Evolutionary conservation across 2,329 filamentous ascomycete species (phyloP), one percentile per base, ranked within the genome.

Genomic region (Cercospora janseana): DNA sequence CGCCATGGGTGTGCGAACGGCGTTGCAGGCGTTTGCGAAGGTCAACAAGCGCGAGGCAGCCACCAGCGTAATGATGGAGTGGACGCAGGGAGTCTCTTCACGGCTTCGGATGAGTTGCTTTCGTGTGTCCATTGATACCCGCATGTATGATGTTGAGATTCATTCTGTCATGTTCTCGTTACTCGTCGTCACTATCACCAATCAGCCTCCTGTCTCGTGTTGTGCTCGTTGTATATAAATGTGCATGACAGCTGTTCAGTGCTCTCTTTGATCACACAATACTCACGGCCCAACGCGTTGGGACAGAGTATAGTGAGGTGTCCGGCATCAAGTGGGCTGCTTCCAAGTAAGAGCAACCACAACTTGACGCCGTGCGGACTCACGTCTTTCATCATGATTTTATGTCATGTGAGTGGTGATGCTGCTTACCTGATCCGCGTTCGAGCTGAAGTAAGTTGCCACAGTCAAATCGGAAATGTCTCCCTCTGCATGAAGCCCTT

Each of bases 181-280:
- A 15, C 32, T 6, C n/a, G 27, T n/a, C 12, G n/a, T 28, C 32
- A 2, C 8, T 27, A 1, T 0, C 8, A 5, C 12, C 12, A 44
- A 20, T 44, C 16, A 44, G 41, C 41, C 32, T 43, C 27, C 12
- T 3, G 7, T 44, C 9, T 9, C n/a, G 15, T n/a, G 26, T 18
- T 10, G 5, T 10, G n/a, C 13, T 2, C n/a, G 16, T 24, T 10
- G 27, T 21, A 1, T 15, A 6, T 3, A 40, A 13, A 15, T 16
- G n/a, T 29, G 20, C n/a, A 6, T 10, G 12, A 0, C 20, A 9
- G n/a, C 6, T 3, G 10, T 6, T 44, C 41, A 44, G 41, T 31
- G 41, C 41, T 44, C 41, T 44, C 41, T 44, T 44, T 44, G 41
- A 44, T 44, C 41, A 44, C 28, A 28, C 41, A 44, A 7, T 8